phyloP scores from a whole-genome alignment of 148 eudicot species.

The Rheum nobile region DNA sequence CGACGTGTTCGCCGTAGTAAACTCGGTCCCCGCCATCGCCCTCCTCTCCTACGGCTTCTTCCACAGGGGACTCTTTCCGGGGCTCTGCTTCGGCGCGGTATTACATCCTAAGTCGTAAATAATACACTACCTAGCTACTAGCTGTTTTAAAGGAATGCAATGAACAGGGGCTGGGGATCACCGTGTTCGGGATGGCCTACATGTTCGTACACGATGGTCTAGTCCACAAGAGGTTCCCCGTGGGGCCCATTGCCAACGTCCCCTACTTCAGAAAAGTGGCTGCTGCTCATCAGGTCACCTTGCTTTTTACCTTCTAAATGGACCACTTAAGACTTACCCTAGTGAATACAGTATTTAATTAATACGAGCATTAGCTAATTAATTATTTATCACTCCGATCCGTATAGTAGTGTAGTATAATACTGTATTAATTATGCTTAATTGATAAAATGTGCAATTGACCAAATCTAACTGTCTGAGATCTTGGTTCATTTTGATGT shows the following conservation, averaged over 20 bases:
- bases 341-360: too few species aligned
- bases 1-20: slow-evolving; percentile 79
- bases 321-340: too few species aligned
- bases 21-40: slow-evolving; percentile 81
- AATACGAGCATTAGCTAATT: too few species aligned
- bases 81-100: slow-evolving; percentile 97
- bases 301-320: too few species aligned
- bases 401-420: background rate
- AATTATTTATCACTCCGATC: background rate
- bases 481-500: slow-evolving; percentile 33
- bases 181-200: slow-evolving; percentile 96
- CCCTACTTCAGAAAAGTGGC: slow-evolving; percentile 88
- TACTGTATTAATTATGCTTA: background rate
- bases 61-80: slow-evolving; percentile 85
- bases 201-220: slow-evolving; percentile 99
- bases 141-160: too few species aligned
- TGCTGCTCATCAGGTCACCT: slow-evolving; percentile 92
- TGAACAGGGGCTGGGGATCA: slow-evolving; percentile 86
- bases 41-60: slow-evolving; percentile 77
- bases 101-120: too few species aligned
- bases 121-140: too few species aligned
- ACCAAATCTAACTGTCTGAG: background rate
- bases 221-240: slow-evolving; percentile 87
- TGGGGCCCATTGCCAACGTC: slow-evolving; percentile 93
- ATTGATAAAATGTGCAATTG: background rate